Conservation (phyloP, 768 basidiomycete species). For the Pulveroboletus sp. region DNA sequence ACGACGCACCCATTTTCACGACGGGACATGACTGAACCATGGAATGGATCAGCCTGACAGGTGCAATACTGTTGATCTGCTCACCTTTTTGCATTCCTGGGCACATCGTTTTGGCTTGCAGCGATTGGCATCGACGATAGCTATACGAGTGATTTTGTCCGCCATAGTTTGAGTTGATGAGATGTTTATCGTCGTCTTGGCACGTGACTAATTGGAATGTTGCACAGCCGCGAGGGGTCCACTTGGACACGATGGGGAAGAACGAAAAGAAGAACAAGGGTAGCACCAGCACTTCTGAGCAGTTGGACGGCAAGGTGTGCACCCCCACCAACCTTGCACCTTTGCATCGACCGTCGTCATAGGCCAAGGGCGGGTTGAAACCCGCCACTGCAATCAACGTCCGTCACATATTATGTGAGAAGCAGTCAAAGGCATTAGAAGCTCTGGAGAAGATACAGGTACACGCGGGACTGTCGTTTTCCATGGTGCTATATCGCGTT, state of each 20-base stretch:
- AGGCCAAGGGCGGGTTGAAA: constrained; percentile 63
- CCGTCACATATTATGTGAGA: constrained; percentile 85
- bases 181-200: neutral
- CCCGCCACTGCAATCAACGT: constrained; percentile 81
- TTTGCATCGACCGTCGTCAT: neutral
- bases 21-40: constrained; percentile 84
- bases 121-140: constrained; percentile 86
- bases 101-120: constrained; percentile 97
- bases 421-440: constrained; percentile 75
- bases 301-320: constrained; percentile 24
- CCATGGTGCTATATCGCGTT: too few species aligned
- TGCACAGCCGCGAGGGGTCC: constrained; percentile 5
- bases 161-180: constrained; percentile 46
- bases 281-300: constrained; percentile 16
- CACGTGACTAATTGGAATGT: constrained; percentile 19
- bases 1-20: constrained; percentile 82
- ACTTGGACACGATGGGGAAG: constrained; percentile 23
- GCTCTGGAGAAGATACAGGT: constrained; percentile 80
- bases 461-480: constrained; percentile 3
- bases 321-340: neutral
- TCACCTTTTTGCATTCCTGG: constrained; percentile 96
- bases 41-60: constrained; percentile 1
- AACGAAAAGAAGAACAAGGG: constrained; percentile 27
- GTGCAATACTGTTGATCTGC: constrained; percentile 4
- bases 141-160: constrained; percentile 97